phyloP scores from a whole-genome alignment of 495 filamentous ascomycete species.

The Xylaria castorea region DNA sequence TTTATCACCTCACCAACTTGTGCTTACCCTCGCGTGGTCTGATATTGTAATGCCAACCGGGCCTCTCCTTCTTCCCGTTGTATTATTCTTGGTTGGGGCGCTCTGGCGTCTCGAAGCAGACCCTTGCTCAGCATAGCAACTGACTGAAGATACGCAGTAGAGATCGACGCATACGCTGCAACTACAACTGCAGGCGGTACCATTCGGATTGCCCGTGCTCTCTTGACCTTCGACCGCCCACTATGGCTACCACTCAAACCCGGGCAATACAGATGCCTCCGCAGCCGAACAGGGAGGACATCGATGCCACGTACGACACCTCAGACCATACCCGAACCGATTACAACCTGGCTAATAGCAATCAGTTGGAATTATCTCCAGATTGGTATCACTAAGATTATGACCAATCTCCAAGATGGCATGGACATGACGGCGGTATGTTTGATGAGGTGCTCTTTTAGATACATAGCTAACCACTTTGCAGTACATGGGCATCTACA shows the following conservation, averaged over 20 bases:
- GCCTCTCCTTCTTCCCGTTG: not conserved
- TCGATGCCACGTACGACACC: conserved; percentile 76
- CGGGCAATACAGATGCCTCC: conserved; percentile 48
- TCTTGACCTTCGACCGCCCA: not conserved
- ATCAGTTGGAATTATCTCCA: conserved; percentile 88
- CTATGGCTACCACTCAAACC: conserved; percentile 31
- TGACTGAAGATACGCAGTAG: not conserved
- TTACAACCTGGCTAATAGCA: conserved; percentile 35
- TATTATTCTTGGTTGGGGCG: no score
- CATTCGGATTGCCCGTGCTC: not conserved
- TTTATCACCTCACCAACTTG: not conserved
- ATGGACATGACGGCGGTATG: conserved; percentile 89
- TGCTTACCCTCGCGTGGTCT: not conserved
- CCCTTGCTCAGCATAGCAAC: not conserved
- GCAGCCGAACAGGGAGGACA: conserved; percentile 78
- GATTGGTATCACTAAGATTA: conserved; percentile 85
- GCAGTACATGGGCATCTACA: conserved; percentile 97
- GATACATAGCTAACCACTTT: conserved; percentile 26
- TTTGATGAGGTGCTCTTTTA: conserved; percentile 27
- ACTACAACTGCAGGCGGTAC: not conserved
- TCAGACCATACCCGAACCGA: conserved; percentile 1
- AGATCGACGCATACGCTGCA: not conserved
- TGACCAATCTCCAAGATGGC: conserved; percentile 87
- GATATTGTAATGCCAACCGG: not conserved
- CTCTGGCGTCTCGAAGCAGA: not conserved